Percentiles rank a stretch among this genome's conserved stretches.
Evolutionary conservation across 805 yeast genomes (phyloP).

Genomic region (Yamadazyma nakazawae): DNA sequence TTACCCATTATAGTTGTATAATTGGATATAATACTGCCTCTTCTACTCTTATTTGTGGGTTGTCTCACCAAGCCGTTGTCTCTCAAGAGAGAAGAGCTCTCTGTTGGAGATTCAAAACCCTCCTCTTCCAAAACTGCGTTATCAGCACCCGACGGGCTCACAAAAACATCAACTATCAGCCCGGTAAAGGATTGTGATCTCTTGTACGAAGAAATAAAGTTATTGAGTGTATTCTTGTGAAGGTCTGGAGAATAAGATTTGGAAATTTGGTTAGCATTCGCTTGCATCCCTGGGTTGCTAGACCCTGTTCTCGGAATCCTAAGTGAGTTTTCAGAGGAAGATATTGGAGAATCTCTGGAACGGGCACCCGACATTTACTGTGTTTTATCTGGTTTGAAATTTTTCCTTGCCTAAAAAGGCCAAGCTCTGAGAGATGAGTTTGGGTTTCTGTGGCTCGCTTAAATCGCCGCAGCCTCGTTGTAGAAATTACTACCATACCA

Average conservation of each 20-base stretch:
- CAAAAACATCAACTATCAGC: constrained; percentile 2
- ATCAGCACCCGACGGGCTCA: background rate
- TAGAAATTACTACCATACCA: too few relatives aligned
- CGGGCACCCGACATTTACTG: background rate
- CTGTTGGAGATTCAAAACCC: constrained; percentile 12
- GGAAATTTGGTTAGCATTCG: background rate
- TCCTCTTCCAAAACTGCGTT: constrained; percentile 16
- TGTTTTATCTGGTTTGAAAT: too few relatives aligned
- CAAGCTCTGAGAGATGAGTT: too few relatives aligned
- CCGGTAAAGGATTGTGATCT: constrained; percentile 33
- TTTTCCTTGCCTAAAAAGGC: background rate
- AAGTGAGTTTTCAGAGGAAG: background rate
- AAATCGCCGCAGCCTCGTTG: background rate
- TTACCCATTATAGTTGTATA: constrained; percentile 16
- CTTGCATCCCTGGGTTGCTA: background rate
- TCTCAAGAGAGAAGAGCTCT: constrained; percentile 14
- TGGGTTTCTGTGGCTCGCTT: background rate
- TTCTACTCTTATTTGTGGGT: constrained; percentile 8
- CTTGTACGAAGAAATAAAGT: constrained; percentile 39
- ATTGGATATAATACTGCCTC: constrained; percentile 12
- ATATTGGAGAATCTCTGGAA: background rate
- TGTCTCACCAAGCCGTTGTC: background rate
- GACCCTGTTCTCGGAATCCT: background rate
- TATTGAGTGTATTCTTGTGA: constrained; percentile 29
- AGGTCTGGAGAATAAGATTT: constrained; percentile 1